Base-by-base conservation (phyloP, 2,329 filamentous ascomycete species). In the Claviceps lovelessii region DNA sequence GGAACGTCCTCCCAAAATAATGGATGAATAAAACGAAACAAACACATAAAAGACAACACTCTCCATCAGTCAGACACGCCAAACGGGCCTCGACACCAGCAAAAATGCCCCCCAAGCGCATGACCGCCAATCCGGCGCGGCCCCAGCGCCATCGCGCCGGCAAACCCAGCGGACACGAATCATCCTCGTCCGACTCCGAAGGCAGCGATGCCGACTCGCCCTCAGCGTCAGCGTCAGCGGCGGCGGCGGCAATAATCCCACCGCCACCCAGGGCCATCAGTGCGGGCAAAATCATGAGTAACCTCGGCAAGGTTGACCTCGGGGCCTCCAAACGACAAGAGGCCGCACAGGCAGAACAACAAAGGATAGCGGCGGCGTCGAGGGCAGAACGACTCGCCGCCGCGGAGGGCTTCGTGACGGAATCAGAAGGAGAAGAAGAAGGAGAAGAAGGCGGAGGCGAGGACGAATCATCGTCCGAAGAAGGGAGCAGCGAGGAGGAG, bases 111-210 rank as follows among this genome's bases (percentile, higher is more conserved):
- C 81, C 84, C 13, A 90, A 88, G 68, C 86, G 88, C 64, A 95
- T 97, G 88, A 97, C 91, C 59, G 90, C 90, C 58, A 95, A 96
- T 65, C 90, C 88, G 4, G 72, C 85, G 56, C 84, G 83, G 67
- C 87, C 89, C 29, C 81, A 84, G 61, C 86, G 93, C 55, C 86
- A 96, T 64, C 84, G 90, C 56, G 85, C 91, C 17, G 91, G 93
- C 60, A 97, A 96, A 69, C 75, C 84, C 17, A 73, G 76, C 2
- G 78, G 73, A 8, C 77, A 74, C 57, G 75, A 74, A 13, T 77
- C 76, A 6, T 78, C 76, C 8, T 78, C 76, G 46, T 80, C 78
- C 44, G 75, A 78, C 57, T 76, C 73, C 6, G 76, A 78, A 50
- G 71, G 70, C 60, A 73, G 70, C 64, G 76, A 76, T 55, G 60